Conservation (phyloP, 805 yeast genomes). For the Lipomyces orientalis region DNA sequence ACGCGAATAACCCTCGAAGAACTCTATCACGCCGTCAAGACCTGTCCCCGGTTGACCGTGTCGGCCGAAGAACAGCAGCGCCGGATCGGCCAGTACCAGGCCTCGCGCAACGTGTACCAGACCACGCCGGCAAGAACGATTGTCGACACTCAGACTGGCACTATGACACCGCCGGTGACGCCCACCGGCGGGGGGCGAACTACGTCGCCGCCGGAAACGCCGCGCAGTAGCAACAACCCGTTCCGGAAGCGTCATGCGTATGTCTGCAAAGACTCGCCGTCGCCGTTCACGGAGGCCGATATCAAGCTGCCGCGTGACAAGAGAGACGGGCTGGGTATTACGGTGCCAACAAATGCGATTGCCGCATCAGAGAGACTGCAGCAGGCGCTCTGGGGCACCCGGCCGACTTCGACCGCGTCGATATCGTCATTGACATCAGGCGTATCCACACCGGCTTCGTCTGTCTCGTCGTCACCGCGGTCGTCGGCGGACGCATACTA, state of each 20-base stretch:
- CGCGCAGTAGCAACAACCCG: conserved; percentile 23
- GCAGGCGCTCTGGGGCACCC: conserved; percentile 14
- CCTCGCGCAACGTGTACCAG: background rate
- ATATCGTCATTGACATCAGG: conserved; percentile 1
- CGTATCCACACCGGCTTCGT: conserved; percentile 24
- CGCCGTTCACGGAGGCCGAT: background rate
- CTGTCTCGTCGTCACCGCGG: conserved; percentile 24
- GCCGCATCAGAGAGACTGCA: conserved; percentile 28
- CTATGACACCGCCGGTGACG: conserved; percentile 17
- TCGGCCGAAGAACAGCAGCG: conserved; percentile 20
- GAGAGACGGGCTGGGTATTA: conserved; percentile 28
- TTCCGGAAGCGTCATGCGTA: conserved; percentile 30
- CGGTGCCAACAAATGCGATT: conserved; percentile 11
- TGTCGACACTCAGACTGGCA: conserved; percentile 16
- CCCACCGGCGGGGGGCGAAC: background rate
- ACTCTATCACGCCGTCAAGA: conserved; percentile 27
- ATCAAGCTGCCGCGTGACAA: background rate
- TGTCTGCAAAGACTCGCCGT: conserved; percentile 21
- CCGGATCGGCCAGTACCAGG: background rate
- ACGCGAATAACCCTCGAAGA: conserved; percentile 38
- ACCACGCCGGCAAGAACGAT: conserved; percentile 13
- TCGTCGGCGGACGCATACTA: conserved; percentile 3
- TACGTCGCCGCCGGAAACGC: conserved; percentile 5
- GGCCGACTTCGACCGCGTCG: conserved; percentile 8
- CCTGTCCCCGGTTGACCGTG: conserved; percentile 36